Base-by-base conservation (phyloP, 352 stramenopile species). In the Pythium biforme region DNA sequence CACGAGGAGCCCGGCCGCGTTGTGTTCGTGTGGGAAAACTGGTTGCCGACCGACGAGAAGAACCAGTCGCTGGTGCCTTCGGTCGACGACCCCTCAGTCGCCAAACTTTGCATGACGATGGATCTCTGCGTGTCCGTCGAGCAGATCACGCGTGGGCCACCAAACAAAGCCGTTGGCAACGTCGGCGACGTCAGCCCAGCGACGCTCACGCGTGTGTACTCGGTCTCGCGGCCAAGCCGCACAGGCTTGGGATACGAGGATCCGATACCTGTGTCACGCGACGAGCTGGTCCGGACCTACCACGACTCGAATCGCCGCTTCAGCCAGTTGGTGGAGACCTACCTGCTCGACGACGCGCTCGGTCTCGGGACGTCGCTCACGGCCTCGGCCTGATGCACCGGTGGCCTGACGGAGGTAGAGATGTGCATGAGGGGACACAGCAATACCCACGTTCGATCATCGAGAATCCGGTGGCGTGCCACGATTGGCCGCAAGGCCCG, bases 11-110 rank as follows among this genome's bases (percentile, higher is more conserved):
- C 50, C 7, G 34, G 46, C 8, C 50, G 50, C 11, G 22, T 56
- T n/a, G 31, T 56, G 5, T 26, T 41, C 23, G 26, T 56, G 17
- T 56, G 50, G 50, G 50, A 31, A n/a, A 19, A 46, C 31, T 26
- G 33, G 31, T 43, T 27, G 14, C 34, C 34, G 15, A 40, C 9
- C 6, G n/a, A n/a, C n/a, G n/a, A n/a, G n/a, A n/a, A n/a, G n/a
- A n/a, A n/a, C n/a, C n/a, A n/a, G n/a, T n/a, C n/a, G n/a, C n/a
- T n/a, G n/a, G n/a, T n/a, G n/a, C n/a, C n/a, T n/a, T n/a, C n/a
- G n/a, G n/a, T n/a, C n/a, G n/a, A n/a, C n/a, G n/a, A n/a, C n/a
- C n/a, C n/a, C n/a, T n/a, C n/a, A n/a, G n/a, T n/a, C n/a, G n/a
- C n/a, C n/a, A 26, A 17, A 11, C 26, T 55, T 19, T n/a, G 33